These are phyloP conservation scores for Herpetospermum pedunculosum DNA, from an alignment of 306 rosid species.

Conservation along the genomic window DNA sequence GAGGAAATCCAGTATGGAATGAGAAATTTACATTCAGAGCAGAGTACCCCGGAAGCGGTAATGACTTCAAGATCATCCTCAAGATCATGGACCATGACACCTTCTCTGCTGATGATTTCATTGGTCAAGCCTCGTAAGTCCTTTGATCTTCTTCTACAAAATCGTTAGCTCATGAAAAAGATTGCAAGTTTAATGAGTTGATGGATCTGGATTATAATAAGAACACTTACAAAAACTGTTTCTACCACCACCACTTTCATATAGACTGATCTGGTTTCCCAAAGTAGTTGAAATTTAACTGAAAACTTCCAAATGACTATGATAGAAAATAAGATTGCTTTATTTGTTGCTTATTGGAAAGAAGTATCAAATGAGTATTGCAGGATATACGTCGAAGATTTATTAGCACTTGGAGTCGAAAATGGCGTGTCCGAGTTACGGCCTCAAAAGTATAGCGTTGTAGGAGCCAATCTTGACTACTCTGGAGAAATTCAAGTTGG, in stretches of 20 bases:
- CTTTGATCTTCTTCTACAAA: neutral
- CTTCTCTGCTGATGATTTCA: conserved; percentile 56
- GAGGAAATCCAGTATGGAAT: conserved; percentile 60
- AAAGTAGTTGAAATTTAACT: neutral
- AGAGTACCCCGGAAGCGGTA: conserved; percentile 73
- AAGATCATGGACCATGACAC: conserved; percentile 69
- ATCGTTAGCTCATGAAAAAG: neutral
- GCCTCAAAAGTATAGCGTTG: conserved; percentile 46
- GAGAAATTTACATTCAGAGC: conserved; percentile 61
- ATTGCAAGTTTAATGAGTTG: neutral
- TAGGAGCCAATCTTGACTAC: conserved; percentile 37
- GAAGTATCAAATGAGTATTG: neutral
- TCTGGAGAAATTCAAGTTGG: conserved; percentile 71
- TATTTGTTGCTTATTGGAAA: neutral
- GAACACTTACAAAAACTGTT: neutral
- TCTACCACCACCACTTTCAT: neutral
- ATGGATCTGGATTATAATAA: neutral
- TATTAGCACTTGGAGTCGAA: conserved; percentile 46
- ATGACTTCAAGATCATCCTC: conserved; percentile 48
- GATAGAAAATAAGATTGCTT: neutral
- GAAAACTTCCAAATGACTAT: too few relatives aligned
- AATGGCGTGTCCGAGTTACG: conserved; percentile 42
- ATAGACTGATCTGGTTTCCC: neutral
- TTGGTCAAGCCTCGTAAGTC: conserved; percentile 67
- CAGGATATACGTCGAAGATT: conserved; percentile 48